Base-by-base conservation (phyloP, 2,329 filamentous ascomycete species). In the Bipolaris gigantea region DNA sequence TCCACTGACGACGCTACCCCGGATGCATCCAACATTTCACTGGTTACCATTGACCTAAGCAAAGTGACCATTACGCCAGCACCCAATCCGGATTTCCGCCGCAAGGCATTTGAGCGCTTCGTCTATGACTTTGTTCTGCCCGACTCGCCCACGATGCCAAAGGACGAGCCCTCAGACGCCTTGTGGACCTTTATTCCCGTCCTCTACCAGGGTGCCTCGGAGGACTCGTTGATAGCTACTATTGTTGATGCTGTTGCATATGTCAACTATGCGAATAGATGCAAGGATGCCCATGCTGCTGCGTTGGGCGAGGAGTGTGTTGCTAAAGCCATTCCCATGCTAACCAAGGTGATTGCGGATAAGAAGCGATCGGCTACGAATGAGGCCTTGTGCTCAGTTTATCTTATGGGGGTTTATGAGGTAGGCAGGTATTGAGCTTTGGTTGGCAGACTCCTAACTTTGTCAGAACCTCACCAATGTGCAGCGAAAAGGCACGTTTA, bases 331-430 rank as follows among this genome's bases (percentile, higher is more conserved):
- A 60, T 70, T 34, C 58, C 56, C 13, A 34, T 67, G 36, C 45
- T 72, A 8, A 63, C 65, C 5, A 64, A 57, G 38, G 54, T 60
- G n/a, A 59, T 72, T 5, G 54, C 61, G 16, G 59, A 71, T 40
- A 60, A 60, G 32, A 50, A 58, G n/a, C 50, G 60, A 32, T 62
- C 66, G 15, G 45, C 49, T 3, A 56, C 64, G 3, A 62, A 73
- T 32, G 57, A 64, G 18, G 58, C 63, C 1, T 50, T 73, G 5
- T 64, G 62, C 40, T 56, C 68, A 1, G 67, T 69, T 0, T 68
- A 70, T 55, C 27, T 72, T 2, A 64, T 73, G 59, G 66, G 68
- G 1, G 44, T 72, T 0, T 71, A 66, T 16, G 69, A 71, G 57
- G 69, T 69, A 60, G 15, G 53, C 7, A 8, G 32, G 19, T 0